Evolutionary conservation across 331 rosid genomes (phyloP), one percentile per base, ranked within the genome.

Genomic region (Spiraea crenata): DNA sequence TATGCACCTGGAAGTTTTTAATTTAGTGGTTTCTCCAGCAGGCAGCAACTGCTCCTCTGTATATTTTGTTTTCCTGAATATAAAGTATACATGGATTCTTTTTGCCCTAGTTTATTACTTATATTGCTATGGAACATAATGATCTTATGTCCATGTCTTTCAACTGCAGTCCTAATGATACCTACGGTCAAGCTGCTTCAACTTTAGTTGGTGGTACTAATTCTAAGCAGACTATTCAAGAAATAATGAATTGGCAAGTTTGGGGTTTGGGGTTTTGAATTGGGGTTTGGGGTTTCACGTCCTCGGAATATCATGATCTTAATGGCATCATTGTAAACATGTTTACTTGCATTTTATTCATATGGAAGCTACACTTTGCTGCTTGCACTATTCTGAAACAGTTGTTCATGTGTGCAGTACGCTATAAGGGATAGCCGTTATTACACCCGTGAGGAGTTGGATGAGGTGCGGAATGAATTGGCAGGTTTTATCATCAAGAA

Each of bases 141-240:
- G 8, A 63, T 63, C 67, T 12, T 17, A 57, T 39, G 55, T 31
- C 48, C 48, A 31, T 69, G 39, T 77, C 50, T 17, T 72, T 72
- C 39, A 57, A 25, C 69, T 82, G 76, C 86, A 93, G 97, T 48
- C 72, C 83, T 69, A 6, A 84, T 12, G 89, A 89, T 81, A 83
- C 85, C 31, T 93, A 91, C 76, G 91, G 88, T 37, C 91, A 83
- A 71, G 99, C 99, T 82, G 99, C 99, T 78, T 91, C 97, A 72
- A 89, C 79, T 78, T 82, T 93, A 80, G 95, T 91, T 75, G 90
- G 90, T 50, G 92, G 92, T 54, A 82, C 74, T 82, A 85, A 82
- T 79, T 89, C 89, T 74, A 95, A 91, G 82, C 90, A 83, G 87
- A 91, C 96, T 20, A 91, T 93, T 79, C 96, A 89, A 74, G 91